Conservation (phyloP, 139 green algal genomes). For the Limnomonas spitsbergensis region DNA sequence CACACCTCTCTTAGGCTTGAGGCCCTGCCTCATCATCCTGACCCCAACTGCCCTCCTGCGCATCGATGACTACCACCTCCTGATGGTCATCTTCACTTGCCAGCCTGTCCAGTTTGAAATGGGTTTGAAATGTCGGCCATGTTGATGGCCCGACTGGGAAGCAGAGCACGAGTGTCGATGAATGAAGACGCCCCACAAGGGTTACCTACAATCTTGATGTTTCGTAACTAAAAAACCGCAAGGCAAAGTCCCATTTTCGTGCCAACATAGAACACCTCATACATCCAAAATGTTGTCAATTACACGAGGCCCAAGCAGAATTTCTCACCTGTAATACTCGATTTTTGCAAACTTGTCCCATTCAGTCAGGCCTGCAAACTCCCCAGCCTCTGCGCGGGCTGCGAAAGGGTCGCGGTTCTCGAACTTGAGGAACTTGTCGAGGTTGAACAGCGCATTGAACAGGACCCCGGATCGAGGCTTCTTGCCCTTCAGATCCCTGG, state of each 20-base stretch:
- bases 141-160: no score
- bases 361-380: constrained; percentile 61
- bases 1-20: no score
- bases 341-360: constrained; percentile 74
- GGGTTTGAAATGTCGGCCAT: no score
- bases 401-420: constrained; percentile 80
- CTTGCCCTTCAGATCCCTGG: constrained; percentile 75
- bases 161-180: no score
- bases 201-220: no score
- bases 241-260: no score
- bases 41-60: constrained; percentile 16
- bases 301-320: no score
- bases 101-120: constrained; percentile 30
- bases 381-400: constrained; percentile 44
- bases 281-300: no score
- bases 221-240: no score
- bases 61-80: constrained; percentile 29
- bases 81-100: constrained; percentile 50
- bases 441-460: constrained; percentile 98
- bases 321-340: constrained; percentile 57
- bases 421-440: constrained; percentile 98
- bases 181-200: no score
- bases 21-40: background rate
- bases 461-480: constrained; percentile 76
- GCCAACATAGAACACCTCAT: no score